A percentile compares a stretch with the other conserved stretches of the same genome.
phyloP scores from a whole-genome alignment of 1,139 yeast species.

The Hyphopichia wangnamkhiaoensis region DNA sequence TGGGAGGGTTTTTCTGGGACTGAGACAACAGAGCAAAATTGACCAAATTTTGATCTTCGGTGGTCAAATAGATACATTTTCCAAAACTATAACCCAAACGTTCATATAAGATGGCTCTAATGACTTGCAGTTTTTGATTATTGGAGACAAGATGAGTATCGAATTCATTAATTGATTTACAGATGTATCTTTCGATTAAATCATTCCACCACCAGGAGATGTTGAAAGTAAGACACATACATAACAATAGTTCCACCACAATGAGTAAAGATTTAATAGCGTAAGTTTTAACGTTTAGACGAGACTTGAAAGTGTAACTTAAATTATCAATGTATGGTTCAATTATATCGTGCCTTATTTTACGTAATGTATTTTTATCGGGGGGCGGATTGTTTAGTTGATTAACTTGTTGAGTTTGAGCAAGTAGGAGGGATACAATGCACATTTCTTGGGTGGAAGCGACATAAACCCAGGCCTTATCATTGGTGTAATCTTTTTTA shows the following conservation, averaged over 20 bases:
- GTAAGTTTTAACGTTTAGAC: conserved; percentile 64
- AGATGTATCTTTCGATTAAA: conserved; percentile 45
- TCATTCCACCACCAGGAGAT: conserved; percentile 53
- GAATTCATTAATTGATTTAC: conserved; percentile 41
- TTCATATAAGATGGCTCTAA: conserved; percentile 44
- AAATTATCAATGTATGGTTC: conserved; percentile 71
- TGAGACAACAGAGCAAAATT: conserved; percentile 10
- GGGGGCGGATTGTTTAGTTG: conserved; percentile 19
- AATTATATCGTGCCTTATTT: conserved; percentile 60
- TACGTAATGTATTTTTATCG: conserved; percentile 55
- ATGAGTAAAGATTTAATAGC: conserved; percentile 49
- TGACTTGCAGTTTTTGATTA: conserved; percentile 35
- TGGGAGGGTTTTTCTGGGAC: conserved; percentile 3
- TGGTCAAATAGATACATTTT: conserved; percentile 23
- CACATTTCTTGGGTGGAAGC: conserved; percentile 91
- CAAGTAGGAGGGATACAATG: conserved; percentile 70
- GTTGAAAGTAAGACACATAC: conserved; percentile 40
- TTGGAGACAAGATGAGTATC: conserved; percentile 38
- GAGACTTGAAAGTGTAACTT: conserved; percentile 50
- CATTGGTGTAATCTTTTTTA: conserved; percentile 74
- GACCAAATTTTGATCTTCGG: conserved; percentile 12
- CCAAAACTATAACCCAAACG: conserved; percentile 43
- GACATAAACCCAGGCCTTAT: conserved; percentile 79
- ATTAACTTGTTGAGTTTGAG: conserved; percentile 48
- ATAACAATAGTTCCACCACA: conserved; percentile 55